Conservation (phyloP, 306 rosid species). For the Prunus kanzakura region DNA sequence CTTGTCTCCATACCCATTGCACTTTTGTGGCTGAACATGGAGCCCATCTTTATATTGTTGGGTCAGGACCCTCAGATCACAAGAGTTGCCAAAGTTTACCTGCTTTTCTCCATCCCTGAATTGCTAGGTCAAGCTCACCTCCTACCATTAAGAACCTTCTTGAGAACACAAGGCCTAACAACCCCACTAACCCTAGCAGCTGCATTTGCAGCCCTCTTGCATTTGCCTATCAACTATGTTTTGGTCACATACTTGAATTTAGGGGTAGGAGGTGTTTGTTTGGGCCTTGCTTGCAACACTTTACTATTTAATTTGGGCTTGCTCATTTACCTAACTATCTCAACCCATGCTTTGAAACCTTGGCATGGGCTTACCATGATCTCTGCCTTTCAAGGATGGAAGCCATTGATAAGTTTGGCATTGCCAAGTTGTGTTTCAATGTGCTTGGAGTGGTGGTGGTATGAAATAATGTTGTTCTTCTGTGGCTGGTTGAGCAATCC, state of each 20-base stretch:
- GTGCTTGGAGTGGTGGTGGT: slow-evolving; percentile 96
- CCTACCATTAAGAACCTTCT: slow-evolving; percentile 56
- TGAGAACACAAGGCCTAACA: slow-evolving; percentile 79
- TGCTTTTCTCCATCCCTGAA: slow-evolving; percentile 79
- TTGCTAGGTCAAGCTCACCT: slow-evolving; percentile 73
- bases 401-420: slow-evolving; percentile 59
- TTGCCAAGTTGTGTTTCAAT: slow-evolving; percentile 69
- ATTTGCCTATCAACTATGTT: slow-evolving; percentile 59
- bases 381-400: slow-evolving; percentile 57
- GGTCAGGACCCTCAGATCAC: slow-evolving; percentile 86
- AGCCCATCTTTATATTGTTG: slow-evolving; percentile 51
- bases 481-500: slow-evolving; percentile 69
- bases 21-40: slow-evolving; percentile 67
- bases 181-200: slow-evolving; percentile 66
- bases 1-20: slow-evolving; percentile 70
- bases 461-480: slow-evolving; percentile 76
- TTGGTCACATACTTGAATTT: slow-evolving; percentile 42
- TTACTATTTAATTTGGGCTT: slow-evolving; percentile 52
- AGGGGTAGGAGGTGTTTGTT: slow-evolving; percentile 71
- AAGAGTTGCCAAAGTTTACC: slow-evolving; percentile 63
- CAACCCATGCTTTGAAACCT: slow-evolving; percentile 60
- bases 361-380: slow-evolving; percentile 55
- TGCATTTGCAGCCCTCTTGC: slow-evolving; percentile 52
- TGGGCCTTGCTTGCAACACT: slow-evolving; percentile 75
- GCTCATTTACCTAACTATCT: slow-evolving; percentile 49